Percentiles rank a stretch among this genome's conserved stretches.
Conservation (phyloP, 805 yeast species). For the Lachancea waltii region DNA sequence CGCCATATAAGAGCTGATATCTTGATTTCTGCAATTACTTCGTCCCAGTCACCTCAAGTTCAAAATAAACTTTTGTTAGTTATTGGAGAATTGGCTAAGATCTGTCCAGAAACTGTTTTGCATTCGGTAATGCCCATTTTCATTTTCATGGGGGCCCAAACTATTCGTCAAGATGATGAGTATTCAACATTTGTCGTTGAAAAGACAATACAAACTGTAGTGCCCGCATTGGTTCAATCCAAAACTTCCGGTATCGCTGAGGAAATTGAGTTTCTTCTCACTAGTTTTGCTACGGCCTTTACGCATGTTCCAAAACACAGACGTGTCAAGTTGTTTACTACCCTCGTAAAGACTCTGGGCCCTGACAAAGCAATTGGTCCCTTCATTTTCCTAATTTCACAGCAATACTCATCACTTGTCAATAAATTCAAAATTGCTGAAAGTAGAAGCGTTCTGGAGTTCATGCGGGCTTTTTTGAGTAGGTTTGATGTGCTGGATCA, state of each 20-base stretch:
- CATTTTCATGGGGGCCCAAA: constrained; percentile 98
- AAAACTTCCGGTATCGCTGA: constrained; percentile 39
- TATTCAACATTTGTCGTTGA: constrained; percentile 89
- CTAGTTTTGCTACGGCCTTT: constrained; percentile 91
- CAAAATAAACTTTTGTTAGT: constrained; percentile 83
- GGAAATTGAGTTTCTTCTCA: constrained; percentile 76
- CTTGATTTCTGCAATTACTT: constrained; percentile 82
- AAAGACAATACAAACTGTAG: constrained; percentile 80
- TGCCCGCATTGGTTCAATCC: constrained; percentile 74
- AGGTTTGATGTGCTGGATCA: constrained; percentile 65
- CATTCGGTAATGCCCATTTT: constrained; percentile 99
- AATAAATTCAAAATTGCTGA: constrained; percentile 57
- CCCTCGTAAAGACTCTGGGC: constrained; percentile 72
- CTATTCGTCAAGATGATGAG: constrained; percentile 94
- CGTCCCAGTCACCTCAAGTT: constrained; percentile 87
- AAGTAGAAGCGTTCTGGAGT: constrained; percentile 61
- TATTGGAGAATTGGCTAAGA: constrained; percentile 76
- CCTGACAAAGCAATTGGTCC: constrained; percentile 59
- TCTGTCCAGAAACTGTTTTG: constrained; percentile 84
- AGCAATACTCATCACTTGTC: constrained; percentile 56
- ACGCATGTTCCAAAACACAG: constrained; percentile 95
- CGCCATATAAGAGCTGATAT: constrained; percentile 79
- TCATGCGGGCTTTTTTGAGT: constrained; percentile 61
- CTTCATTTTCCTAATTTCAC: constrained; percentile 72
- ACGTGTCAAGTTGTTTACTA: constrained; percentile 75